phyloP scores from a whole-genome alignment of 148 eudicot genomes.

The Agrostemma githago region DNA sequence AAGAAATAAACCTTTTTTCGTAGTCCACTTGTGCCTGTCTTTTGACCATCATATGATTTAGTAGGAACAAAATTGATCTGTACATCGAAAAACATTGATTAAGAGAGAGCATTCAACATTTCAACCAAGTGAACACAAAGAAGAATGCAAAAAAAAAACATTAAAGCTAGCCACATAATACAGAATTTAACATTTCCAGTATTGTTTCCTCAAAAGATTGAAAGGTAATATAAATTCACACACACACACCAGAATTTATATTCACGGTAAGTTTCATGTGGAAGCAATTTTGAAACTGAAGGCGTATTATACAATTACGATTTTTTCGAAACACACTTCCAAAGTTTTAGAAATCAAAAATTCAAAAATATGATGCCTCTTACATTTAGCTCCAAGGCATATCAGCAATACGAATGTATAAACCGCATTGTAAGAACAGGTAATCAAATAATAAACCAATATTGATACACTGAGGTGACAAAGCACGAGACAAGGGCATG shows the following conservation, averaged over 20 bases:
- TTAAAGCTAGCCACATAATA: not conserved
- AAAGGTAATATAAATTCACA: not conserved
- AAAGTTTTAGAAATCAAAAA: not conserved
- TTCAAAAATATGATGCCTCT: not conserved
- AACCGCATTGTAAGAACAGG: not conserved
- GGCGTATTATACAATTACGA: not conserved
- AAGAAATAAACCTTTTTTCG: conserved; percentile 64
- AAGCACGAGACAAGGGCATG: too few relatives aligned
- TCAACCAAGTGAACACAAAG: not conserved
- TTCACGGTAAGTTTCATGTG: not conserved
- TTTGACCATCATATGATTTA: conserved; percentile 80
- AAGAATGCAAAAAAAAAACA: not conserved
- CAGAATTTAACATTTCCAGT: not conserved
- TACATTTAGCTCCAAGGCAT: not conserved
- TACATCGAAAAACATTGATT: not conserved
- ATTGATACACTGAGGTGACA: too few relatives aligned
- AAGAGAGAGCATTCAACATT: conserved; percentile 10
- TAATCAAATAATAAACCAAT: not conserved
- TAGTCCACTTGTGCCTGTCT: conserved; percentile 94
- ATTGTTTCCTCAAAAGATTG: not conserved
- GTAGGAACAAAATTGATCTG: conserved; percentile 73
- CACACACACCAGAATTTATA: not conserved
- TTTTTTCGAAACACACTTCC: not conserved
- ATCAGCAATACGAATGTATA: not conserved
- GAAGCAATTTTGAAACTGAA: not conserved